Evolutionary conservation across 495 filamentous ascomycete species (phyloP).

Genomic region (Parachaetomium inaequale): DNA sequence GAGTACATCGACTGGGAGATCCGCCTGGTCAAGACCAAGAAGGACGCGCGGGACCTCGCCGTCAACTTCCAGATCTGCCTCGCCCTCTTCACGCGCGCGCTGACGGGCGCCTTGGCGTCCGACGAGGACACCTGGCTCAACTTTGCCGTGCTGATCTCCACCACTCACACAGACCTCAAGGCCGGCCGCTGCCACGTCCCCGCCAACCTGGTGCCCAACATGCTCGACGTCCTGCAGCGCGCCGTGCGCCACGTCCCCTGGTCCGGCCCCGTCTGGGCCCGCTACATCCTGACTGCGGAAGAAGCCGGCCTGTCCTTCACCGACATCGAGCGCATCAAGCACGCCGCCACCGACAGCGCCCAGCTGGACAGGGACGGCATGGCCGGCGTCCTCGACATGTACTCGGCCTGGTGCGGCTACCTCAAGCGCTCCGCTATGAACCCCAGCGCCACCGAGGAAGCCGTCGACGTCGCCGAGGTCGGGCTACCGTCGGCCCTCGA

Average conservation of each 20-base stretch:
- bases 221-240: conserved; percentile 55
- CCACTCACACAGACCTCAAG: conserved; percentile 36
- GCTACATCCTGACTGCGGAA: conserved; percentile 80
- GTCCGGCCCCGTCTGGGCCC: conserved; percentile 87
- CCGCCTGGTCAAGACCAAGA: conserved; percentile 48
- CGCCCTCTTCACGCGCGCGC: conserved; percentile 73
- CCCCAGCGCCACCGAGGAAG: conserved; percentile 74
- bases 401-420: conserved; percentile 89
- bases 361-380: conserved; percentile 69
- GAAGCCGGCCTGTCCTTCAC: conserved; percentile 66
- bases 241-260: conserved; percentile 87
- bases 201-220: conserved; percentile 38
- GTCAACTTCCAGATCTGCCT: conserved; percentile 58
- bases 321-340: conserved; percentile 85
- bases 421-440: conserved; percentile 77
- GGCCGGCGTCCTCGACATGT: conserved; percentile 82
- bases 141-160: conserved; percentile 66
- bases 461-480: conserved; percentile 86
- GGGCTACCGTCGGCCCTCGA: conserved; percentile 82
- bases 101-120: conserved; percentile 61
- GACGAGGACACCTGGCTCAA: conserved; percentile 75
- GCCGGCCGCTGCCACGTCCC: conserved; percentile 32
- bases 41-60: conserved; percentile 40
- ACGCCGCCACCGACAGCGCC: conserved; percentile 79
- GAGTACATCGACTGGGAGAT: conserved; percentile 87